A percentile compares a stretch with the other conserved stretches of the same genome.
phyloP scores from a whole-genome alignment of 768 basidiomycete genomes.

The Polyporus arcularius region DNA sequence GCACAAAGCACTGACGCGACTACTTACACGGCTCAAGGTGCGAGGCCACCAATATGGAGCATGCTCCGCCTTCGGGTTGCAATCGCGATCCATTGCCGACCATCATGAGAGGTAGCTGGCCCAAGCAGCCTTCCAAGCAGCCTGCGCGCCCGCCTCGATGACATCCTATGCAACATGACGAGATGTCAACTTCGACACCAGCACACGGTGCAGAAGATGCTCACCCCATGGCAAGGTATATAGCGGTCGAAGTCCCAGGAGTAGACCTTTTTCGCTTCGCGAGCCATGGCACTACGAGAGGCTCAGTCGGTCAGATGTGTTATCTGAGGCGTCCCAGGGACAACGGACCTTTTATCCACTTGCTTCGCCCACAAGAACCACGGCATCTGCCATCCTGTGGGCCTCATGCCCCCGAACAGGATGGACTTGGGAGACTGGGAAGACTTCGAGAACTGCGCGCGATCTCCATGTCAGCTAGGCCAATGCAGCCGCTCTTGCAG shows the following conservation, averaged over 20 bases:
- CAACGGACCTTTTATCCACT: conserved; percentile 13
- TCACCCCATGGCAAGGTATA: conserved; percentile 63
- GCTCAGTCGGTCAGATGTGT: neutral
- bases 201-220: conserved; percentile 9
- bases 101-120: neutral
- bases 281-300: conserved; percentile 45
- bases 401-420: conserved; percentile 7
- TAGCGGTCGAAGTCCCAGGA: conserved; percentile 70
- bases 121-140: conserved; percentile 14
- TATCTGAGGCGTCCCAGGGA: neutral
- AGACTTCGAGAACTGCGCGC: conserved; percentile 13
- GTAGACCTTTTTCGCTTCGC: conserved; percentile 59
- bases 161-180: conserved; percentile 38
- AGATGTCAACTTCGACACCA: neutral
- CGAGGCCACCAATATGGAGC: neutral
- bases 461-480: neutral
- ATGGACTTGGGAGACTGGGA: conserved; percentile 5
- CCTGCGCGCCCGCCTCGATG: conserved; percentile 48
- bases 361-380: conserved; percentile 22
- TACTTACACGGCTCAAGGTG: too few species aligned
- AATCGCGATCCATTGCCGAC: neutral
- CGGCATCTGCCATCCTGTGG: conserved; percentile 11
- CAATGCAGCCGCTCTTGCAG: neutral
- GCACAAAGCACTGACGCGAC: too few species aligned
- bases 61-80: neutral